Evolutionary conservation across 352 stramenopile species (phyloP), one percentile per base, ranked within the genome.

Genomic region (Globisporangium emineosum): DNA sequence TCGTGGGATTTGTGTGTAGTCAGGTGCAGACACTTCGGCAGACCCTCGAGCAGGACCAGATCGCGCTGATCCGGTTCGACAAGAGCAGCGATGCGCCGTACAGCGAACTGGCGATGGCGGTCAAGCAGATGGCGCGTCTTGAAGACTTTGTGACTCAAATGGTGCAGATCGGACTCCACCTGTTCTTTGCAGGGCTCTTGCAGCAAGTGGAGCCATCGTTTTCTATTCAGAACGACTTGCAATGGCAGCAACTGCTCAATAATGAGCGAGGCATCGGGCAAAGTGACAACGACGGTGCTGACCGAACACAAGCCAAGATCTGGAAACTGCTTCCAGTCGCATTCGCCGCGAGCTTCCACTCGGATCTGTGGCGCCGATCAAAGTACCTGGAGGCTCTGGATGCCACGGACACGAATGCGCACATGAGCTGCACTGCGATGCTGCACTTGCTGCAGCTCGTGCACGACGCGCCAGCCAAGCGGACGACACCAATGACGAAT

Each of bases 391-490:
- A 55, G 0, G 62, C 21, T n/a, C 42, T 71, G 2, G 77, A 83
- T 33, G 76, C 78, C 2, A 76, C 68, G 0, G 69, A 82, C 47
- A 86, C 70, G 23, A 90, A 90, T 32, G 74, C 70, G 35, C 81
- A 89, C 63, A 59, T 86, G 60, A 65, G 77, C 54, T 73, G 68
- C 13, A 47, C 70, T 0, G 81, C 77, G 9, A 72, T 84, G 37
- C 30, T 64, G 33, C 17, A 62, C 3, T n/a, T 67, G 32, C 55
- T 67, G 25, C 54, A n/a, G 25, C 30, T 57, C 12, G 45, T 47
- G 45, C n/a, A 12, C 3, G 19, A 6, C n/a, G 21, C 4, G 6
- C 45, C 45, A 52, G 45, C 10, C n/a, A 35, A 12, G 5, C n/a
- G 13, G 12, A 40, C 15, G 6, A 3, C 17, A n/a, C 37, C 5